A percentile compares a stretch with the other conserved stretches of the same genome.
phyloP scores from a whole-genome alignment of 2,329 filamentous ascomycete genomes.

The Botrytis fabae region DNA sequence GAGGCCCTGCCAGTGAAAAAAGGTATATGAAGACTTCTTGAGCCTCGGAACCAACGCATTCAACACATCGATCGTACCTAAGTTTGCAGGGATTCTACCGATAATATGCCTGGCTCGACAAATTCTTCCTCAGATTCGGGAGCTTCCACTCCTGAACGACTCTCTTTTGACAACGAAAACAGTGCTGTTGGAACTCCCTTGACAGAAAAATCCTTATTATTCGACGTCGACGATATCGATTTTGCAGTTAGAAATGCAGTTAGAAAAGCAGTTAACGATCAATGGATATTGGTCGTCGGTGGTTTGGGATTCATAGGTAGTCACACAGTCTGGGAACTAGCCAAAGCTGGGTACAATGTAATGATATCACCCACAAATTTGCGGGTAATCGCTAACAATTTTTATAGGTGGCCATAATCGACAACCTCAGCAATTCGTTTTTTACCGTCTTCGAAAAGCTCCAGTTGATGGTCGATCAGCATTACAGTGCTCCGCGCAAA shows the following conservation, averaged over 20 bases:
- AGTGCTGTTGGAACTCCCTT: slow-evolving; percentile 32
- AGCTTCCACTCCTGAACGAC: slow-evolving; percentile 30
- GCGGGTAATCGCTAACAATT: slow-evolving; percentile 14
- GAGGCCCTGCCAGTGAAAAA: neutral
- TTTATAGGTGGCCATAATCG: slow-evolving; percentile 43
- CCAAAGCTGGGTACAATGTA: slow-evolving; percentile 49
- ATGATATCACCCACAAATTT: neutral
- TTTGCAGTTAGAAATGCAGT: slow-evolving; percentile 24
- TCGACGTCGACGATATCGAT: slow-evolving; percentile 32
- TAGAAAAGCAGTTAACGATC: slow-evolving; percentile 23
- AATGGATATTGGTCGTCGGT: slow-evolving; percentile 47
- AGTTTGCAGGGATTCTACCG: slow-evolving; percentile 22
- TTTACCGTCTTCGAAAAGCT: slow-evolving; percentile 31
- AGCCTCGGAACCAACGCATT: slow-evolving; percentile 15
- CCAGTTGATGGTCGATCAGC: slow-evolving; percentile 29
- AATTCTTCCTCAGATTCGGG: slow-evolving; percentile 32
- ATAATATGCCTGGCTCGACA: slow-evolving; percentile 28
- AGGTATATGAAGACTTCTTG: slow-evolving; percentile 18
- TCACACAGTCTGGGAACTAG: slow-evolving; percentile 51
- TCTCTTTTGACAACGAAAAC: slow-evolving; percentile 29
- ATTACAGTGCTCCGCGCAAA: slow-evolving; percentile 29
- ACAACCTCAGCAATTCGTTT: slow-evolving; percentile 43
- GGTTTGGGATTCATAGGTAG: slow-evolving; percentile 52
- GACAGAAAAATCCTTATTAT: slow-evolving; percentile 34
- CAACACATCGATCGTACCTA: slow-evolving; percentile 13